Evolutionary conservation across 768 basidiomycete genomes (phyloP).

Genomic region (Lactifluus hygrophoroides): DNA sequence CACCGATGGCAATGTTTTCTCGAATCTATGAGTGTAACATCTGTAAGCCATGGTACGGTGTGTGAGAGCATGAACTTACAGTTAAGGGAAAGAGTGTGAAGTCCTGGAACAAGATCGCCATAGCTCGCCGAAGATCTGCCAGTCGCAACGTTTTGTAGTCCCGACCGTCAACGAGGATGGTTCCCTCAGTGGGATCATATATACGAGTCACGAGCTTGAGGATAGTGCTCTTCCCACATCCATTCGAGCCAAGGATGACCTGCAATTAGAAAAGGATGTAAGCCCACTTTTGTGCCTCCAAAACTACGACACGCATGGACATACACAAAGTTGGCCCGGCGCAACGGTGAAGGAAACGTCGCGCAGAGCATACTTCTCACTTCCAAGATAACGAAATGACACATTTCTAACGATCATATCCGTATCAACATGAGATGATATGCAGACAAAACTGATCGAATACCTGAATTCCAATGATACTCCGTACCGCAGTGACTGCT

Average conservation of each 20-base stretch:
- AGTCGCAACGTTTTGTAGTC: conserved; percentile 56
- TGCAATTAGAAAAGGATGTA: conserved; percentile 21
- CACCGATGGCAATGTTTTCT: conserved; percentile 72
- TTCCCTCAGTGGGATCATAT: conserved; percentile 61
- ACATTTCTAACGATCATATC: conserved; percentile 42
- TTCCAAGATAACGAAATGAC: conserved; percentile 58
- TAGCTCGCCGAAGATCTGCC: conserved; percentile 51
- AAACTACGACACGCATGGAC: conserved; percentile 21
- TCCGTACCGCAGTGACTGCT: conserved; percentile 11
- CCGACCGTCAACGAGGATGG: conserved; percentile 55
- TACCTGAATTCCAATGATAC: conserved; percentile 60
- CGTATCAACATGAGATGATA: neutral
- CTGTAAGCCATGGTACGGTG: neutral
- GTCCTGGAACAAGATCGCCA: conserved; percentile 75
- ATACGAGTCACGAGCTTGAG: conserved; percentile 64
- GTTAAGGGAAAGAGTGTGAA: conserved; percentile 73
- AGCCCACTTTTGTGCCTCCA: neutral
- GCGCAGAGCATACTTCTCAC: conserved; percentile 42
- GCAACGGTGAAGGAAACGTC: conserved; percentile 63
- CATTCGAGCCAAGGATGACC: conserved; percentile 74
- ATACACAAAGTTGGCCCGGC: conserved; percentile 65
- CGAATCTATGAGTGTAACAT: conserved; percentile 42
- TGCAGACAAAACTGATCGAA: neutral
- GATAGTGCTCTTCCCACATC: conserved; percentile 73
- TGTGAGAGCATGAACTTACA: conserved; percentile 31